Conservation (phyloP, 768 basidiomycete genomes). For the Phaeolepiota aurea region DNA sequence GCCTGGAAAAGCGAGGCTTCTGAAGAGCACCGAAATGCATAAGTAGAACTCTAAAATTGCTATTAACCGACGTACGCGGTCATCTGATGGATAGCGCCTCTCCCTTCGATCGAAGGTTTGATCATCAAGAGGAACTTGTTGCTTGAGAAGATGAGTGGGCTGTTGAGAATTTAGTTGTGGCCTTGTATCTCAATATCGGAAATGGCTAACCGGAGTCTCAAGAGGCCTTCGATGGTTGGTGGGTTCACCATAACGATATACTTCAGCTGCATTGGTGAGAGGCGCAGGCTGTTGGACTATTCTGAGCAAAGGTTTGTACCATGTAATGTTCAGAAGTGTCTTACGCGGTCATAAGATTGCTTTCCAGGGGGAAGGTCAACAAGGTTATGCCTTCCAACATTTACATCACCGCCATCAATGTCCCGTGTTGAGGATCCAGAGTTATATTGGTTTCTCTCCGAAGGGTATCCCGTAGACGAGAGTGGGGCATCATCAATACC, state of each 20-base stretch:
- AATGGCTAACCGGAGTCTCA: background rate
- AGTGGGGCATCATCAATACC: slow-evolving; percentile 3
- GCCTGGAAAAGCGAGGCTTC: background rate
- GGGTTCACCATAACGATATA: background rate
- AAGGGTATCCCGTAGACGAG: slow-evolving; percentile 4
- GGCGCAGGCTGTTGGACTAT: background rate
- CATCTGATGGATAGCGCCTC: too few species aligned
- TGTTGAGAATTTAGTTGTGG: too few species aligned
- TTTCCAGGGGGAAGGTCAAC: slow-evolving; percentile 13
- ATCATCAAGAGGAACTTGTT: too few species aligned
- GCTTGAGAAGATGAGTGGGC: too few species aligned
- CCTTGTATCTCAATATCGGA: too few species aligned
- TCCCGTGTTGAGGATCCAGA: too few species aligned
- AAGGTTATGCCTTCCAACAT: slow-evolving; percentile 8
- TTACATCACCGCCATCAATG: background rate
- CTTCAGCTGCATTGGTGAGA: background rate
- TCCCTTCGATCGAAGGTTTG: too few species aligned
- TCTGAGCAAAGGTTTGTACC: background rate
- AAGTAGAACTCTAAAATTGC: too few species aligned
- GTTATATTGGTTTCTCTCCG: background rate
- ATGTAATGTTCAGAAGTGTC: too few species aligned
- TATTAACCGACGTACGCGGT: too few species aligned
- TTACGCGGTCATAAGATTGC: slow-evolving; percentile 18
- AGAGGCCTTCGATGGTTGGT: background rate
- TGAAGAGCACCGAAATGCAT: too few species aligned